Conservation (phyloP, 345 rosid species). For the Pseudoturritis turrita region DNA sequence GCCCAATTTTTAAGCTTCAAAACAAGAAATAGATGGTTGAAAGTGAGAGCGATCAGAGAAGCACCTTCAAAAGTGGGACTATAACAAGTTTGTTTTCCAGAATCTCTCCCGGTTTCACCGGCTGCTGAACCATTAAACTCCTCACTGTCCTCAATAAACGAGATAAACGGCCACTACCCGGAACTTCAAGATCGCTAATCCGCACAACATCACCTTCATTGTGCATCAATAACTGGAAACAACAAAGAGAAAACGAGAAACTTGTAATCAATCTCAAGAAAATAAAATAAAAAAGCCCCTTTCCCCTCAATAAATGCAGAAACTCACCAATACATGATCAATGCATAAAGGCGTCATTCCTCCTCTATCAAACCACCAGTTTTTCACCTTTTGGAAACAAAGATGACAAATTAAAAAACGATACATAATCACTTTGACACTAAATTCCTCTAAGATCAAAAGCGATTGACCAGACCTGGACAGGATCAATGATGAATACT, state of each 20-base stretch:
- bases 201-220: slow-evolving; percentile 69
- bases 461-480: slow-evolving; percentile 45
- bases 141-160: slow-evolving; percentile 51
- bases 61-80: slow-evolving; percentile 53
- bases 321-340: slow-evolving; percentile 75
- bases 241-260: slow-evolving; percentile 3
- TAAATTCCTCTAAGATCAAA: not conserved
- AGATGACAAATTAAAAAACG: not conserved
- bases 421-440: not conserved
- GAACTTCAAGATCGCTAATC: slow-evolving; percentile 46
- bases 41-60: not conserved
- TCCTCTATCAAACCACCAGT: slow-evolving; percentile 69
- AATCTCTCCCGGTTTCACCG: slow-evolving; percentile 36
- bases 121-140: slow-evolving; percentile 45
- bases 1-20: not conserved
- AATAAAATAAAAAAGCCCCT: not conserved
- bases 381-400: slow-evolving; percentile 39
- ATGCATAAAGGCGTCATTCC: slow-evolving; percentile 82
- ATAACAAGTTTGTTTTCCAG: slow-evolving; percentile 46
- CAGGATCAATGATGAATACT: slow-evolving; percentile 43
- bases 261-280: slow-evolving; percentile 4
- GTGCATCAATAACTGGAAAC: slow-evolving; percentile 64
- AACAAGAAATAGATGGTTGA: not conserved
- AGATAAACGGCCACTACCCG: slow-evolving; percentile 47
- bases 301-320: not conserved